These are phyloP conservation scores for Alternaria sp. DNA, from an alignment of 2,329 filamentous ascomycete species.

Conservation along the genomic window DNA sequence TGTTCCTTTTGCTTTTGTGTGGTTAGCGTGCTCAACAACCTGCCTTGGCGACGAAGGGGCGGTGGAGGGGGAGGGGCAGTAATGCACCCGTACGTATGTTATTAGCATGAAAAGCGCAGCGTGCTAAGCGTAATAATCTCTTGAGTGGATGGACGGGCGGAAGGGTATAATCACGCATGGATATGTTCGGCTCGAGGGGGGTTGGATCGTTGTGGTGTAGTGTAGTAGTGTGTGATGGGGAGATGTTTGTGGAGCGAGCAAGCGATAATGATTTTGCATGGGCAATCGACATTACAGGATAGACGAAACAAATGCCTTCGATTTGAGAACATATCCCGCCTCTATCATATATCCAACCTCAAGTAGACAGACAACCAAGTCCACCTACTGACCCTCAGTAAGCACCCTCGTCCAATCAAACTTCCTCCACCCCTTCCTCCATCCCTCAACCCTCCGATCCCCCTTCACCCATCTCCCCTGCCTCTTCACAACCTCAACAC, in stretches of 20 bases:
- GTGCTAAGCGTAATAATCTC: conserved; percentile 1
- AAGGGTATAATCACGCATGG: conserved; percentile 1
- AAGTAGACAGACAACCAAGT: neutral
- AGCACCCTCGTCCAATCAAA: conserved; percentile 85
- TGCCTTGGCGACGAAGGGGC: neutral
- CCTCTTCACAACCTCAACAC: conserved; percentile 82
- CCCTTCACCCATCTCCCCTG: conserved; percentile 83
- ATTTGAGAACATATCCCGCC: neutral
- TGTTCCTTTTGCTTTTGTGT: conserved; percentile 10
- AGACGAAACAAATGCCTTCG: conserved; percentile 11
- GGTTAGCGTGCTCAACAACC: conserved; percentile 4
- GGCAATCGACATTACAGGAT: conserved; percentile 9
- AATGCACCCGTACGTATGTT: neutral
- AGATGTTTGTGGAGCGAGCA: neutral
- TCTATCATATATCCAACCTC: neutral
- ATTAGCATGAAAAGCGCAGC: conserved; percentile 6
- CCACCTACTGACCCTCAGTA: conserved; percentile 51
- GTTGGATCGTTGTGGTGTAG: neutral
- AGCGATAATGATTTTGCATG: conserved; percentile 3
- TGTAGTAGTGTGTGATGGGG: neutral
- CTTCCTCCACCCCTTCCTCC: conserved; percentile 84
- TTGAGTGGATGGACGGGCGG: neutral
- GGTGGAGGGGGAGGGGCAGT: neutral
- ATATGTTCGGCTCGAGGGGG: neutral
- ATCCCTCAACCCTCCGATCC: conserved; percentile 73